These are phyloP conservation scores for Phytophthora syringae DNA, from an alignment of 352 stramenopile genomes.

Conservation along the genomic window DNA sequence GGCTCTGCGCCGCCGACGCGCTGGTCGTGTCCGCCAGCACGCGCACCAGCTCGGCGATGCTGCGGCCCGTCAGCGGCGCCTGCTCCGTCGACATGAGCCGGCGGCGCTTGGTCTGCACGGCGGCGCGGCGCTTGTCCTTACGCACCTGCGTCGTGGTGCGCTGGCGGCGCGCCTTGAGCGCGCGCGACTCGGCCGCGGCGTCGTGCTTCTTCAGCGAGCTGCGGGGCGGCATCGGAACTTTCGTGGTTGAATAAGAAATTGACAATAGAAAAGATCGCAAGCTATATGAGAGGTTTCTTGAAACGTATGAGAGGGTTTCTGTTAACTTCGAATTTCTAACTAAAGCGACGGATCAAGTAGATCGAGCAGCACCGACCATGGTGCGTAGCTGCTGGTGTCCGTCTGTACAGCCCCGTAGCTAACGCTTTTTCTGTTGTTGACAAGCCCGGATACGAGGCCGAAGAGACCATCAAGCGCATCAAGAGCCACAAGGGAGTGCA, in stretches of 20 bases:
- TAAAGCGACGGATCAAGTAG: background rate
- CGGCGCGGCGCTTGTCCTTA: slow-evolving; percentile 74
- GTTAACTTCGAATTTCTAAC: background rate
- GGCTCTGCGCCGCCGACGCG: slow-evolving; percentile 46
- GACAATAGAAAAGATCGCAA: too few relatives aligned
- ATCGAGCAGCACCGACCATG: background rate
- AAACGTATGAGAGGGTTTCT: too few relatives aligned
- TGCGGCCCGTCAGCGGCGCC: slow-evolving; percentile 51
- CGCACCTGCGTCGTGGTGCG: slow-evolving; percentile 72
- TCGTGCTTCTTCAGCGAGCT: slow-evolving; percentile 87
- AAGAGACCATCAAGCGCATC: slow-evolving; percentile 95
- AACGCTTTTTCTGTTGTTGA: background rate
- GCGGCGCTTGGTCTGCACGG: slow-evolving; percentile 75
- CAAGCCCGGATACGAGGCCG: slow-evolving; percentile 89
- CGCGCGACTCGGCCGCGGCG: slow-evolving; percentile 57
- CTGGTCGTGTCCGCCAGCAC: slow-evolving; percentile 52
- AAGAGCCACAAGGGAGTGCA: slow-evolving; percentile 94
- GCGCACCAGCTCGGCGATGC: slow-evolving; percentile 59
- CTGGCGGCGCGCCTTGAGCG: slow-evolving; percentile 66
- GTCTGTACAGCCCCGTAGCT: background rate
- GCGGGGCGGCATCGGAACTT: too few relatives aligned
- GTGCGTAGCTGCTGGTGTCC: background rate
- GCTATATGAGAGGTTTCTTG: too few relatives aligned
- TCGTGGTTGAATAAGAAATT: too few relatives aligned
- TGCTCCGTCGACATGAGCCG: slow-evolving; percentile 63